phyloP scores from a whole-genome alignment of 768 basidiomycete species.

The Naganishia friedmannii region DNA sequence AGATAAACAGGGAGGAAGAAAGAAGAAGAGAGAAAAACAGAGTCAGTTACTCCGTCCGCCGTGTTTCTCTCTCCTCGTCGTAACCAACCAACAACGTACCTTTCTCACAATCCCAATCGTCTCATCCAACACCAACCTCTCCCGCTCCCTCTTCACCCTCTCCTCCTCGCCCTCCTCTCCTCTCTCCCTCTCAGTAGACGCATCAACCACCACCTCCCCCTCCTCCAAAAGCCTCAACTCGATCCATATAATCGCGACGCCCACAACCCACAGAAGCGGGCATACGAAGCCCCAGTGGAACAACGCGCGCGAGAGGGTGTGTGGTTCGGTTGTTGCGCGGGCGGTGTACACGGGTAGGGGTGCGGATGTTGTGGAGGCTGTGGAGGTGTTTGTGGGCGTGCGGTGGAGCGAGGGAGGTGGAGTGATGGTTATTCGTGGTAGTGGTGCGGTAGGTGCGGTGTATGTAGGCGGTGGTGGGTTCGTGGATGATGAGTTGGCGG shows the following conservation, averaged over 20 bases:
- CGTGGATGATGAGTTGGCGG: background rate
- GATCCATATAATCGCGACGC: slow-evolving; percentile 8
- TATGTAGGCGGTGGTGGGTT: slow-evolving; percentile 14
- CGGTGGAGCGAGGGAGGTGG: background rate
- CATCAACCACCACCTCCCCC: background rate
- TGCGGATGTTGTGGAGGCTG: background rate
- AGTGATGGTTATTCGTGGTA: background rate
- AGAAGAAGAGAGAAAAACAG: background rate
- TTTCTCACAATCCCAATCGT: slow-evolving; percentile 24
- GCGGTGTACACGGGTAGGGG: slow-evolving; percentile 16
- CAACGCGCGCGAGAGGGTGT: slow-evolving; percentile 16
- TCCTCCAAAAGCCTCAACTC: background rate
- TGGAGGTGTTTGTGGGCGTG: background rate
- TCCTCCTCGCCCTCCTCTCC: background rate
- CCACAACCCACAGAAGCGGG: slow-evolving; percentile 21
- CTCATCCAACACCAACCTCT: slow-evolving; percentile 26
- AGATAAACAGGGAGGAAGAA: background rate
- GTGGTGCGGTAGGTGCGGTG: background rate
- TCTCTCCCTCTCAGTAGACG: background rate
- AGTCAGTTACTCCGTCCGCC: no score
- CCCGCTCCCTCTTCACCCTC: slow-evolving; percentile 22
- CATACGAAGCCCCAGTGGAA: slow-evolving; percentile 27
- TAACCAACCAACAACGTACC: no score
- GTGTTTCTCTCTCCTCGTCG: no score
- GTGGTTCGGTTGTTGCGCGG: slow-evolving; percentile 11